A percentile compares a stretch with the other conserved stretches of the same genome.
phyloP scores from a whole-genome alignment of 176 grass and related monocot species.

The Bothriochloa decipiens region DNA sequence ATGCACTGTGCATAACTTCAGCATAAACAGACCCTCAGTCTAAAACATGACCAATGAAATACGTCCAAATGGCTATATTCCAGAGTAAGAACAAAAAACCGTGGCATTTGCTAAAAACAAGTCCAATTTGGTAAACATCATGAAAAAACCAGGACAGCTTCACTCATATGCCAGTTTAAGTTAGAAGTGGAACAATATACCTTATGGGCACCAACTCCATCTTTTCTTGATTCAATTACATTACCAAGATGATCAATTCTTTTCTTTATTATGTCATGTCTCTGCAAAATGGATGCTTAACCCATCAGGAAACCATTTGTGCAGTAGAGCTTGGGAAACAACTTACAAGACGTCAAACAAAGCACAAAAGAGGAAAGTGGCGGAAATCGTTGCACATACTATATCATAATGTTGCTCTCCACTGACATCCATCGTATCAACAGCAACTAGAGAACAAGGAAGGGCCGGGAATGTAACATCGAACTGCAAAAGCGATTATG shows the following conservation, averaged over 20 bases:
- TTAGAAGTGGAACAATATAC: constrained; percentile 45
- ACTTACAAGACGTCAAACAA: constrained; percentile 39
- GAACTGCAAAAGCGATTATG: constrained; percentile 75
- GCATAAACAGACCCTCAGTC: constrained; percentile 6
- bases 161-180: constrained; percentile 11
- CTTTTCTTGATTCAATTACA: constrained; percentile 92
- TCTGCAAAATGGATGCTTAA: constrained; percentile 60
- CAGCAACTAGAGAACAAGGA: constrained; percentile 94
- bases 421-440: constrained; percentile 99
- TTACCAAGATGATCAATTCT: constrained; percentile 80
- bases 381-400: constrained; percentile 59
- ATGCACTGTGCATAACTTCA: constrained; percentile 6
- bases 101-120: constrained; percentile 5
- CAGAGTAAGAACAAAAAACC: constrained; percentile 11
- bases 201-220: constrained; percentile 82
- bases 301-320: constrained; percentile 32
- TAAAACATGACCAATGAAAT: not conserved
- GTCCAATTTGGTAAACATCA: constrained; percentile 22
- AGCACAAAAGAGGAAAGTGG: constrained; percentile 37
- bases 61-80: constrained; percentile 7
- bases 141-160: constrained; percentile 31
- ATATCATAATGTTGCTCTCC: constrained; percentile 99
- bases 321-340: constrained; percentile 18
- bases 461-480: constrained; percentile 89
- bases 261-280: constrained; percentile 98